These are phyloP conservation scores for Dendrobium officinale DNA, from an alignment of 106 monocot species.

Conservation along the genomic window DNA sequence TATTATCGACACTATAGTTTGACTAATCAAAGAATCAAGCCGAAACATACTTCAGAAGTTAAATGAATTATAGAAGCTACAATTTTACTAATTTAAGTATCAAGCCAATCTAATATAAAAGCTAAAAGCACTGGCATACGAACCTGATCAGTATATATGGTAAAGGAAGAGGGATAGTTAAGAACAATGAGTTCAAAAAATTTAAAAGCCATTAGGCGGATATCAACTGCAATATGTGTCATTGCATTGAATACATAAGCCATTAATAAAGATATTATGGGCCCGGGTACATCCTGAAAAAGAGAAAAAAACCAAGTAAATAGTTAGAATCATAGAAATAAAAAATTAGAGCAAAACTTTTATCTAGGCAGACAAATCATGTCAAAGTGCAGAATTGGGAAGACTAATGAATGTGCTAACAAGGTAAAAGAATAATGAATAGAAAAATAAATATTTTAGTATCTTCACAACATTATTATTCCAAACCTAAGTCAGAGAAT, in stretches of 20 bases:
- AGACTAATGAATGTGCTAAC: background rate
- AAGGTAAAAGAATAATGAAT: background rate
- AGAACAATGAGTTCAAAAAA: constrained; percentile 75
- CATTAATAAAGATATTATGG: constrained; percentile 57
- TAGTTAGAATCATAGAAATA: background rate
- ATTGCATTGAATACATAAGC: constrained; percentile 88
- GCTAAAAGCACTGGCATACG: constrained; percentile 4
- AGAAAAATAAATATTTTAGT: background rate
- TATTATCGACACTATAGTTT: background rate
- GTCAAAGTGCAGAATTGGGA: background rate
- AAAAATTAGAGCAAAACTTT: background rate
- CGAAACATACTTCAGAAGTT: background rate
- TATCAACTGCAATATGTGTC: constrained; percentile 75
- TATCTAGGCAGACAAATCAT: background rate
- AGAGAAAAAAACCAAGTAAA: background rate
- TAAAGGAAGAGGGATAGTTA: constrained; percentile 67
- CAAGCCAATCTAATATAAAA: background rate
- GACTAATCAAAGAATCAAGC: background rate
- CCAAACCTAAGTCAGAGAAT: background rate
- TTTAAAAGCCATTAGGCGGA: constrained; percentile 78
- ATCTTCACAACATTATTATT: background rate
- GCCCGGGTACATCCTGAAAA: constrained; percentile 34
- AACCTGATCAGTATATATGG: constrained; percentile 70
- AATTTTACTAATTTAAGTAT: background rate
- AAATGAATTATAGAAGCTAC: background rate